Percentiles rank a stretch among this genome's conserved stretches.
These are phyloP conservation scores for Cryphonectria japonica DNA, from an alignment of 2,329 filamentous ascomycete genomes.

Conservation along the genomic window DNA sequence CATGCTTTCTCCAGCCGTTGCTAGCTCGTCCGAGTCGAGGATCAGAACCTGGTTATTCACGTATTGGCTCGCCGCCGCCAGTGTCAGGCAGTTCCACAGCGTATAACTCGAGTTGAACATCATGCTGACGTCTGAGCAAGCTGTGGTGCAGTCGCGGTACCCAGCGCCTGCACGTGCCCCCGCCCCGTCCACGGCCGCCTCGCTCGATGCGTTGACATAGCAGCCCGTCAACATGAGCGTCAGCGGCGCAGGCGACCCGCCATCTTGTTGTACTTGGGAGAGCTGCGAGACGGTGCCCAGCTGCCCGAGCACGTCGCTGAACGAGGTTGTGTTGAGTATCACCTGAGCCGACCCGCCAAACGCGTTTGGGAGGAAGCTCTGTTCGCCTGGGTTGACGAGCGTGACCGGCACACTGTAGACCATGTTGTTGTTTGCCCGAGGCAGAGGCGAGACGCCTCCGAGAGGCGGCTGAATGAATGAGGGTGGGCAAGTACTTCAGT, in stretches of 20 bases:
- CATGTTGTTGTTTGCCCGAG: background rate
- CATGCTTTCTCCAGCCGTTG: conserved; percentile 11
- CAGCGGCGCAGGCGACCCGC: conserved; percentile 3
- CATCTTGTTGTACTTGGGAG: background rate
- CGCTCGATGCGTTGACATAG: conserved; percentile 22
- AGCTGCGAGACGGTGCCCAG: conserved; percentile 10
- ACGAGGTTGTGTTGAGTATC: conserved; percentile 26
- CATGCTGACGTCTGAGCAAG: conserved; percentile 10
- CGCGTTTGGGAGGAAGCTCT: conserved; percentile 22
- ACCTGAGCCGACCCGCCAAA: conserved; percentile 25
- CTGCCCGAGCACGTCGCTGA: conserved; percentile 20
- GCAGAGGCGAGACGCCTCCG: background rate
- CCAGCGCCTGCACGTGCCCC: conserved; percentile 13
- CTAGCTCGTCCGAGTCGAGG: conserved; percentile 11
- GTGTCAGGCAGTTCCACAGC: conserved; percentile 25
- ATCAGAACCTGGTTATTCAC: background rate
- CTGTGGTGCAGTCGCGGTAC: conserved; percentile 22
- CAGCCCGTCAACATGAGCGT: conserved; percentile 22
- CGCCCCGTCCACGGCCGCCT: conserved; percentile 1
- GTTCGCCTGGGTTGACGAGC: conserved; percentile 21
- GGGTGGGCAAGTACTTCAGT: background rate
- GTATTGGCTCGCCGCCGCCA: conserved; percentile 22
- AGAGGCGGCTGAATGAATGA: background rate
- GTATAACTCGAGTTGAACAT: conserved; percentile 28
- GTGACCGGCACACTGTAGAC: conserved; percentile 7